Evolutionary conservation across 257 asterid genomes (phyloP).

Genomic region (Datura wrightii): DNA sequence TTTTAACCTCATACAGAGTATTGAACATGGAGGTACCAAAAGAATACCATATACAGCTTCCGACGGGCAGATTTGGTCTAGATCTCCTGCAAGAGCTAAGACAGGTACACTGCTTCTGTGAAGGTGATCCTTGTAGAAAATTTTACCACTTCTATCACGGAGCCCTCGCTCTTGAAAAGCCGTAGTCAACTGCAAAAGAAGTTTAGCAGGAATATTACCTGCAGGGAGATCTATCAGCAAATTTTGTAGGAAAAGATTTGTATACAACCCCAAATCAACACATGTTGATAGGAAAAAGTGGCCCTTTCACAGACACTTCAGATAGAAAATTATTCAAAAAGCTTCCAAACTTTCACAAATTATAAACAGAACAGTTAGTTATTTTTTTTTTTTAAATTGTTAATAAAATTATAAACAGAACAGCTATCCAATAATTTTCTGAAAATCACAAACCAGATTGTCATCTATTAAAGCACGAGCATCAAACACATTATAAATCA

Average conservation of each 20-base stretch:
- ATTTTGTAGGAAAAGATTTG: neutral
- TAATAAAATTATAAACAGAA: neutral
- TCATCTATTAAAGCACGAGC: neutral
- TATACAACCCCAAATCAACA: neutral
- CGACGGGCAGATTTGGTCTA: conserved; percentile 93
- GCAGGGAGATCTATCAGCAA: conserved; percentile 36
- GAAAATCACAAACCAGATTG: neutral
- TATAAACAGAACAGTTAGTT: neutral
- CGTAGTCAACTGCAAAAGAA: conserved; percentile 77
- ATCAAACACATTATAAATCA: conserved; percentile 18
- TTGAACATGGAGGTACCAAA: neutral
- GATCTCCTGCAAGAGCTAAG: conserved; percentile 91
- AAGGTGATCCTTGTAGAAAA: conserved; percentile 84
- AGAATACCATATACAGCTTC: conserved; percentile 84
- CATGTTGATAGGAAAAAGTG: neutral
- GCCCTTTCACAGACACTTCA: conserved; percentile 15
- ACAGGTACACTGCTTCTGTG: conserved; percentile 67
- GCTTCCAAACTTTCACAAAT: neutral
- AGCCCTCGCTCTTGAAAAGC: conserved; percentile 92
- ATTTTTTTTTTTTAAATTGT: neutral
- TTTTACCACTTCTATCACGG: conserved; percentile 74
- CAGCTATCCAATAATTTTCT: neutral
- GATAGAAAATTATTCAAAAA: neutral
- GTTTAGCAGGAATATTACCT: conserved; percentile 94
- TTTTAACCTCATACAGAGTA: neutral